Evolutionary conservation across 768 basidiomycete genomes (phyloP).

Genomic region (Mycena pura): DNA sequence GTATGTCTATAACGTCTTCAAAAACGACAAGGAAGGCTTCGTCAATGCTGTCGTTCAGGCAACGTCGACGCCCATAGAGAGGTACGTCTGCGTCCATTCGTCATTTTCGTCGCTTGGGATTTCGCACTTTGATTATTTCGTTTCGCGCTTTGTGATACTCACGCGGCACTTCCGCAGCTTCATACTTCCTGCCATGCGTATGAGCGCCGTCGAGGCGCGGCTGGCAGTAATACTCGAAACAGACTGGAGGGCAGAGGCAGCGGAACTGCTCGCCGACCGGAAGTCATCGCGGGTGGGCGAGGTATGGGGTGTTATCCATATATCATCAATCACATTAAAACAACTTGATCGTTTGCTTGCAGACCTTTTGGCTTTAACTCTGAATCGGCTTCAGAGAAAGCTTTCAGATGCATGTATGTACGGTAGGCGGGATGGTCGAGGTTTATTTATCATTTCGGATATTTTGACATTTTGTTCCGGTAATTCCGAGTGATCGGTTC

Average conservation of each 20-base stretch:
- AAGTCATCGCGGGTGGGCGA: neutral
- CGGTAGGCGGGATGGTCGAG: too few relatives aligned
- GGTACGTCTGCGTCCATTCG: constrained; percentile 21
- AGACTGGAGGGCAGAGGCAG: constrained; percentile 38
- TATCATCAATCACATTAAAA: neutral
- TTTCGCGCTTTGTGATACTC: neutral
- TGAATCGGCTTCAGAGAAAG: too few relatives aligned
- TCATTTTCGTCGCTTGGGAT: too few relatives aligned
- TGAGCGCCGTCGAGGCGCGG: constrained; percentile 32
- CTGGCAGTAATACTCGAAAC: constrained; percentile 36
- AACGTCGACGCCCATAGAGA: constrained; percentile 35
- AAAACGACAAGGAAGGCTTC: constrained; percentile 35
- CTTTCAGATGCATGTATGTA: too few relatives aligned
- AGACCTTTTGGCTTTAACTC: constrained; percentile 4
- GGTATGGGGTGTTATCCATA: neutral
- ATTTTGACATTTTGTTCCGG: too few relatives aligned
- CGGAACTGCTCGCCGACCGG: constrained; percentile 11
- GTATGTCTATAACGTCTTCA: constrained; percentile 43
- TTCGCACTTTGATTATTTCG: too few relatives aligned
- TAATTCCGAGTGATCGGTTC: too few relatives aligned
- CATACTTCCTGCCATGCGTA: constrained; percentile 39
- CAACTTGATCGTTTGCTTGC: too few relatives aligned
- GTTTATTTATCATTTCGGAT: too few relatives aligned
- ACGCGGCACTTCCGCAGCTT: constrained; percentile 21
- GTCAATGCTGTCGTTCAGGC: constrained; percentile 35